Evolutionary conservation across 1,139 yeast species (phyloP).

Genomic region (Taphrina communis): DNA sequence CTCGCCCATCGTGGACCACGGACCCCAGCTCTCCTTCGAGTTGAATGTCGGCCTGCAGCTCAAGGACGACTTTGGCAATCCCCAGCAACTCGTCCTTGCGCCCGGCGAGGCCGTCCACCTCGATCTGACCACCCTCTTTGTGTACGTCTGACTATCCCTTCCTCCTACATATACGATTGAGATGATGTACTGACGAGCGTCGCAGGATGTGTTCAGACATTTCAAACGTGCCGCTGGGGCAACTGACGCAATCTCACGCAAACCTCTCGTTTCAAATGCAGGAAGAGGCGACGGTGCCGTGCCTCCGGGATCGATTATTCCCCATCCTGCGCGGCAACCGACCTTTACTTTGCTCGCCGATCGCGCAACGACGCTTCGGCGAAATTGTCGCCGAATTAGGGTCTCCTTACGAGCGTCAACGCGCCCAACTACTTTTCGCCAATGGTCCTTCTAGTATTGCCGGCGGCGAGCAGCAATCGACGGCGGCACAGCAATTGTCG

Average conservation of each 20-base stretch:
- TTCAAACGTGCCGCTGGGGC: constrained; percentile 11
- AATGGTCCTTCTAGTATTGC: too few species aligned
- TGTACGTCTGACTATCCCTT: neutral
- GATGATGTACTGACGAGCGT: neutral
- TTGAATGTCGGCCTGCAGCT: constrained; percentile 16
- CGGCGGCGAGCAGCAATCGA: neutral
- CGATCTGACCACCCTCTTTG: constrained; percentile 27
- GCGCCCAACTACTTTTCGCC: constrained; percentile 1
- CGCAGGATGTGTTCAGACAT: constrained; percentile 23
- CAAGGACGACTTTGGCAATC: constrained; percentile 31
- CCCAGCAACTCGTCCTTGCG: neutral
- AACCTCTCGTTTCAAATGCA: constrained; percentile 23
- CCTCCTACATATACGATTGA: too few species aligned
- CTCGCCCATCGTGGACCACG: constrained; percentile 10
- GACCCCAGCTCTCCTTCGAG: constrained; percentile 18
- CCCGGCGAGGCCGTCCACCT: constrained; percentile 11
- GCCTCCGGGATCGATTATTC: constrained; percentile 19
- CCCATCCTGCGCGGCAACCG: constrained; percentile 25
- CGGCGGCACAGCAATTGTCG: constrained; percentile 8
- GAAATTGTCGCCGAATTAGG: constrained; percentile 30
- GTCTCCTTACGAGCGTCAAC: constrained; percentile 10
- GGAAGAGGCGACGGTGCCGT: constrained; percentile 25
- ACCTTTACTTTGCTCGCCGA: constrained; percentile 21
- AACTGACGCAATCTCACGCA: constrained; percentile 7
- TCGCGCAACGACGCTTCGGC: constrained; percentile 9